phyloP scores from a whole-genome alignment of 2,329 filamentous ascomycete genomes.

The Orbilia quercus region DNA sequence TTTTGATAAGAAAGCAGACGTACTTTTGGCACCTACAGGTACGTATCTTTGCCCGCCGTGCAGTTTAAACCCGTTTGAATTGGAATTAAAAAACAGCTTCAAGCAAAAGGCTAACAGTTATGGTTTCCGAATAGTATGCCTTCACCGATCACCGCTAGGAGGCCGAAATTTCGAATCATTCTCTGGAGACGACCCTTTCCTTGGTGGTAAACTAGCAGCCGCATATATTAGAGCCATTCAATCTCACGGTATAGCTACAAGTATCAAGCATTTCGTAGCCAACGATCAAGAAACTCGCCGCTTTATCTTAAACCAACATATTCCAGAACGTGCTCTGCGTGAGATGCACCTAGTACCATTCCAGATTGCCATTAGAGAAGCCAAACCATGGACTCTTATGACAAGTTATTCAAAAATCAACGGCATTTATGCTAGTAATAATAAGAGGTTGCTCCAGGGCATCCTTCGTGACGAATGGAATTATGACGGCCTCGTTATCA shows the following conservation, averaged over 20 bases:
- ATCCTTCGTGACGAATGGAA: slow-evolving; percentile 71
- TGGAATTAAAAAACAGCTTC: too few species aligned
- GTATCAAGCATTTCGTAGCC: slow-evolving; percentile 72
- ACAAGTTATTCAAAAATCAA: slow-evolving; percentile 72
- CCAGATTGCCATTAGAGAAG: slow-evolving; percentile 69
- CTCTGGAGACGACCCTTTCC: slow-evolving; percentile 68
- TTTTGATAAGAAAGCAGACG: slow-evolving; percentile 60
- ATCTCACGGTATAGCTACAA: slow-evolving; percentile 69
- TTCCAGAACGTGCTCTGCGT: slow-evolving; percentile 70
- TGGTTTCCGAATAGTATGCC: slow-evolving; percentile 59
- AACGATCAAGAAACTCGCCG: slow-evolving; percentile 72
- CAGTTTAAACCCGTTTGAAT: too few species aligned
- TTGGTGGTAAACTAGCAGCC: slow-evolving; percentile 69
- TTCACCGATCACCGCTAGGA: slow-evolving; percentile 68
- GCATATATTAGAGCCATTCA: slow-evolving; percentile 70
- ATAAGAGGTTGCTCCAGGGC: slow-evolving; percentile 66
- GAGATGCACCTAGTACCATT: slow-evolving; percentile 72
- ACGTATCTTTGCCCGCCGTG: not conserved
- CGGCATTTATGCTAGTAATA: slow-evolving; percentile 70
- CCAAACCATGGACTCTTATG: slow-evolving; percentile 70
- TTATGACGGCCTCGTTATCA: slow-evolving; percentile 71
- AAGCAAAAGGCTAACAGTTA: too few species aligned
- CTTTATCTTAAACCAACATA: slow-evolving; percentile 69
- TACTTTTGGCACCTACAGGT: slow-evolving; percentile 61
- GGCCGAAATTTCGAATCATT: slow-evolving; percentile 72